Percentiles rank a stretch among this genome's conserved stretches.
Evolutionary conservation across 768 basidiomycete species (phyloP).

Genomic region (Rickenella mellea): DNA sequence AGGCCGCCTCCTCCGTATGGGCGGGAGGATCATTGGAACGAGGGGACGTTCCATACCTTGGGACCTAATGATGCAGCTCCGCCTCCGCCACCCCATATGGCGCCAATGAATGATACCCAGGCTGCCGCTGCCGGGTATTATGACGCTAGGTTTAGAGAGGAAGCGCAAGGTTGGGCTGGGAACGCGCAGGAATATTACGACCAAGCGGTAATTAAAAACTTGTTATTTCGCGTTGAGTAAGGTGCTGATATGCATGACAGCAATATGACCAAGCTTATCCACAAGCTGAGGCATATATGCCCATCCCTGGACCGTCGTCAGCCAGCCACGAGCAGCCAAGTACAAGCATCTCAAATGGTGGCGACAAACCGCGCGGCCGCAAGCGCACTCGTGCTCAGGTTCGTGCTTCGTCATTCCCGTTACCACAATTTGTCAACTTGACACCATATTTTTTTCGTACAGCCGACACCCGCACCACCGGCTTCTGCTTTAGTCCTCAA

Average conservation of each 20-base stretch:
- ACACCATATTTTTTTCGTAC: slow-evolving; percentile 6
- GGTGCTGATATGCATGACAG: not conserved
- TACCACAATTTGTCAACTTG: not conserved
- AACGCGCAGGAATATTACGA: slow-evolving; percentile 47
- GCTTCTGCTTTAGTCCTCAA: slow-evolving; percentile 60
- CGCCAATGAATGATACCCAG: slow-evolving; percentile 37
- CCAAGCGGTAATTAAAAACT: slow-evolving; percentile 31
- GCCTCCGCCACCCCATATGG: slow-evolving; percentile 36
- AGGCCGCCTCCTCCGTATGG: not conserved
- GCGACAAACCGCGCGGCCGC: slow-evolving; percentile 44
- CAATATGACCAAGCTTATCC: slow-evolving; percentile 53
- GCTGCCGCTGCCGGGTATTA: slow-evolving; percentile 39
- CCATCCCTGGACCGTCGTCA: slow-evolving; percentile 33
- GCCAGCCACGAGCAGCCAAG: slow-evolving; percentile 12
- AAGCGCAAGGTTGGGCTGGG: slow-evolving; percentile 39
- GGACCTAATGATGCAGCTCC: slow-evolving; percentile 25
- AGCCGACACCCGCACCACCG: slow-evolving; percentile 58
- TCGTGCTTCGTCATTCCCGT: slow-evolving; percentile 10
- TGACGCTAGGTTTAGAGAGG: slow-evolving; percentile 51
- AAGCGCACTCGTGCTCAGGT: slow-evolving; percentile 60
- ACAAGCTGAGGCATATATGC: slow-evolving; percentile 45
- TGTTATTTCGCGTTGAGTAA: no score
- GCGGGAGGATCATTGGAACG: slow-evolving; percentile 10
- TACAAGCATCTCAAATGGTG: slow-evolving; percentile 11
- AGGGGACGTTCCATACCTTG: slow-evolving; percentile 9